Conservation (phyloP, 2,329 filamentous ascomycete species). For the Aulographum hederae region DNA sequence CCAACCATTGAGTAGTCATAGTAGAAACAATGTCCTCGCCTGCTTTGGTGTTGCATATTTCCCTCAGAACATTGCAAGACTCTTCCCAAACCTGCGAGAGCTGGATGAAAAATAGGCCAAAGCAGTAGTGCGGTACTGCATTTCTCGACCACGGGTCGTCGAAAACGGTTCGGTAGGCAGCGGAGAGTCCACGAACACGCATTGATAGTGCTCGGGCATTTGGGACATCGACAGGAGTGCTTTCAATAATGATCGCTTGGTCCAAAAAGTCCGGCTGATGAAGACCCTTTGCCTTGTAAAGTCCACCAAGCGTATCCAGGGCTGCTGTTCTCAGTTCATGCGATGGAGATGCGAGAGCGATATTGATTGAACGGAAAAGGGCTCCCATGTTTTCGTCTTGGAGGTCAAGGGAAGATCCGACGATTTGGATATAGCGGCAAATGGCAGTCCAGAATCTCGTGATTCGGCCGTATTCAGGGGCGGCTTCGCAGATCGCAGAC, state of each 20-base stretch:
- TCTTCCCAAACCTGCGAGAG: conserved; percentile 81
- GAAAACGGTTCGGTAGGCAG: conserved; percentile 40
- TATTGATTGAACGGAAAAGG: conserved; percentile 46
- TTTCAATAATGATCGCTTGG: conserved; percentile 62
- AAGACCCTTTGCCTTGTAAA: too few species aligned
- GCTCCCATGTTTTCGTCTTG: too few species aligned
- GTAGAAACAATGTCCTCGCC: conserved; percentile 61
- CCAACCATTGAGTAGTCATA: conserved; percentile 4
- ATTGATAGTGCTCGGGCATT: conserved; percentile 65
- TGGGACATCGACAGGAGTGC: conserved; percentile 58
- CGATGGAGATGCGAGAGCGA: conserved; percentile 58
- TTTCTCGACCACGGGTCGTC: conserved; percentile 45
- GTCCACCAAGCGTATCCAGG: too few species aligned
- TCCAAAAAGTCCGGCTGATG: conserved; percentile 34
- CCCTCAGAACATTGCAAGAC: conserved; percentile 54
- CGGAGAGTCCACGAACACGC: conserved; percentile 61
- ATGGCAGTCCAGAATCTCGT: too few species aligned
- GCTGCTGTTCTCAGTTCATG: conserved; percentile 57
- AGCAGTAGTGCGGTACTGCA: conserved; percentile 66
- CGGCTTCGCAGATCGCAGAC: too few species aligned
- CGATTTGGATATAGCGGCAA: too few species aligned
- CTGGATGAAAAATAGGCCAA: conserved; percentile 74
- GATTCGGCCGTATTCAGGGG: too few species aligned
- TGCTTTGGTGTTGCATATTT: conserved; percentile 48
- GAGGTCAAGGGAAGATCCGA: too few species aligned